Evolutionary conservation across 768 basidiomycete genomes (phyloP), one percentile per base, ranked within the genome.

Genomic region (Macrolepiota fuliginosa): DNA sequence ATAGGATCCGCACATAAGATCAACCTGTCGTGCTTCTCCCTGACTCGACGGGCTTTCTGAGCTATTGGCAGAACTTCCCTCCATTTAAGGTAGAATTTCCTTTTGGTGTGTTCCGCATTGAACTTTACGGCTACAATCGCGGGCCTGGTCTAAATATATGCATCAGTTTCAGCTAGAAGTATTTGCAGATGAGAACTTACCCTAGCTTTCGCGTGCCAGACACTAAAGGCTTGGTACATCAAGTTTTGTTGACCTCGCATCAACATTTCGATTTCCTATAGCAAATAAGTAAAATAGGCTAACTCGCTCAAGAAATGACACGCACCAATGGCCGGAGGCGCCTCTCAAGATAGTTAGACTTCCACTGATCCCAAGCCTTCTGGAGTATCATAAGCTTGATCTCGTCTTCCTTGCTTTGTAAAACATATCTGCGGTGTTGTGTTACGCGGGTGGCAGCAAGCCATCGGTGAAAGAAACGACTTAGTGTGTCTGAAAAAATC

Each of bases 281-380:
- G 46, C 55, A 32, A 32, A 27, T 11, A 56, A 58, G 63, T n/a
- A n/a, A n/a, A 65, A 49, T 36, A 24, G 51, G 42, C 12, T 25
- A 10, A 7, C 24, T 19, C 25, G n/a, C 37, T 32, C 52, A 17
- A 42, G 24, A 52, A 52, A 49, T 27, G 40, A 36, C 39, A 29
- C 58, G 69, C 60, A 91, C 91, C 68, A 89, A 72, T 13, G 89
- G 88, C 27, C 82, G 83, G 53, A 94, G 74, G 63, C 78, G 79
- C 63, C 85, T 85, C 54, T 88, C 84, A 64, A 78, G 81, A 70
- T 85, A 92, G 29, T 80, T 83, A 58, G 89, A 91, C 68, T 86
- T 77, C 93, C 93, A 95, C 67, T 78, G 87, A 58, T 92, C 89
- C 91, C 91, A 94, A 15, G 82, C 83, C 32, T 73, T 76, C 35